A percentile compares a stretch with the other conserved stretches of the same genome.
Evolutionary conservation across 1,284 basidiomycete species (phyloP).

Genomic region (Pterulicium gracile): DNA sequence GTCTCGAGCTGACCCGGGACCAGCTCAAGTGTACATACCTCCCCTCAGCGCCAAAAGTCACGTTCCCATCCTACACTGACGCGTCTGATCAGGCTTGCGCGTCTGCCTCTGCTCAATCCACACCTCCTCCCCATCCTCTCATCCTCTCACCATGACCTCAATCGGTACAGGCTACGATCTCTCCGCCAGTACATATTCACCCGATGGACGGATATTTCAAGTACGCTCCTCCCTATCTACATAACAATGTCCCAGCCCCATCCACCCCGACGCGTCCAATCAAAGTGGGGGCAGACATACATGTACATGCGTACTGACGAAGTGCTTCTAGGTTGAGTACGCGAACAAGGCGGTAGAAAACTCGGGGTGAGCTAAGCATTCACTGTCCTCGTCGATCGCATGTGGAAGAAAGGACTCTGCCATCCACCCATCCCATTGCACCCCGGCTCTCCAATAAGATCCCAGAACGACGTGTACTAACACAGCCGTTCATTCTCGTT

Average conservation of each 20-base stretch:
- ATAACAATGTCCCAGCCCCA: too few species aligned
- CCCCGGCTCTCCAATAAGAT: neutral
- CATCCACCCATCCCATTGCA: neutral
- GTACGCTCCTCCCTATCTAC: constrained; percentile 28
- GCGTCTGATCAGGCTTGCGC: too few species aligned
- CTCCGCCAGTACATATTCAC: constrained; percentile 96
- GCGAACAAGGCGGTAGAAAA: constrained; percentile 98
- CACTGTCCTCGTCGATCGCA: too few species aligned
- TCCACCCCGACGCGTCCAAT: constrained; percentile 2
- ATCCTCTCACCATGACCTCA: constrained; percentile 71
- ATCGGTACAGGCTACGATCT: constrained; percentile 99
- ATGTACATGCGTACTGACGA: constrained; percentile 9
- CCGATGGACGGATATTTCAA: constrained; percentile 98
- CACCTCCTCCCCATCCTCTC: neutral
- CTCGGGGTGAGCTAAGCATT: constrained; percentile 76
- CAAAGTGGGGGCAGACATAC: constrained; percentile 7
- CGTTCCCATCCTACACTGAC: too few species aligned
- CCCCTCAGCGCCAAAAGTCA: too few species aligned
- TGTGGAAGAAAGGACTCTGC: too few species aligned
- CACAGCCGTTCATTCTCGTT: neutral
- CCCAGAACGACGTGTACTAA: neutral
- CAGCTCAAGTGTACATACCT: too few species aligned
- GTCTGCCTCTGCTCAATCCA: too few species aligned
- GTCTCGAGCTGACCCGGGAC: too few species aligned
- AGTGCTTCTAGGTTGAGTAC: constrained; percentile 98